Percentiles rank a stretch among this genome's conserved stretches.
These are phyloP conservation scores for Diaporthe amygdali DNA, from an alignment of 2,329 filamentous ascomycete genomes.

Conservation along the genomic window DNA sequence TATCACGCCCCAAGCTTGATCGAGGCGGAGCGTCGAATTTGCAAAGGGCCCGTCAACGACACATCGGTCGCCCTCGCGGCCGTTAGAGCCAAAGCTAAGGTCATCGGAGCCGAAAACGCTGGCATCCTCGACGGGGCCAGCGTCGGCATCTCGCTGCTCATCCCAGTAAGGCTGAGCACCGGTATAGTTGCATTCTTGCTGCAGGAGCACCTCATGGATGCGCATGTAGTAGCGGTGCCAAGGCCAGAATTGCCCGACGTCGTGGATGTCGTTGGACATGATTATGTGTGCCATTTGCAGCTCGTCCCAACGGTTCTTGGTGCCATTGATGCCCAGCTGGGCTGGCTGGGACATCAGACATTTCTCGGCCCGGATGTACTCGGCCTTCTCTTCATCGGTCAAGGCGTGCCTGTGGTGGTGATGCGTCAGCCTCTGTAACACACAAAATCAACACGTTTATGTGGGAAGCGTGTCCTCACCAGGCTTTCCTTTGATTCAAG, in stretches of 20 bases:
- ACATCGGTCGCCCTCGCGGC: slow-evolving; percentile 38
- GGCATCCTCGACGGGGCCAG: slow-evolving; percentile 29
- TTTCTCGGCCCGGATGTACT: slow-evolving; percentile 37
- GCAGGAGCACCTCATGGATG: slow-evolving; percentile 38
- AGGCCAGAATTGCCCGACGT: slow-evolving; percentile 38
- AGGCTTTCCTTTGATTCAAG: slow-evolving; percentile 9
- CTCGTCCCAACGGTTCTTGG: slow-evolving; percentile 39
- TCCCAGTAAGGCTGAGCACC: slow-evolving; percentile 42
- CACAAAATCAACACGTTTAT: background rate
- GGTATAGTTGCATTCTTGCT: slow-evolving; percentile 36
- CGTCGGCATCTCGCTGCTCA: slow-evolving; percentile 37
- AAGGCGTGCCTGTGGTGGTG: background rate
- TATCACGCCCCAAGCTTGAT: background rate
- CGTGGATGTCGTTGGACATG: slow-evolving; percentile 36
- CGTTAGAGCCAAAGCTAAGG: slow-evolving; percentile 30
- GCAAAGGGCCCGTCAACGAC: slow-evolving; percentile 40
- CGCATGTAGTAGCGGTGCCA: slow-evolving; percentile 42
- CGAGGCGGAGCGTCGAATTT: slow-evolving; percentile 36
- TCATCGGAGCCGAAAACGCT: slow-evolving; percentile 34
- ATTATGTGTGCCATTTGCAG: slow-evolving; percentile 37
- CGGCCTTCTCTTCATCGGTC: slow-evolving; percentile 31
- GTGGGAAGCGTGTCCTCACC: background rate
- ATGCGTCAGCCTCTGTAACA: background rate
- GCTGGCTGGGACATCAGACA: slow-evolving; percentile 37
- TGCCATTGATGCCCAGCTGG: slow-evolving; percentile 31